These are phyloP conservation scores for Wickerhamomyces xylosicus DNA, from an alignment of 805 yeast species.

Conservation along the genomic window DNA sequence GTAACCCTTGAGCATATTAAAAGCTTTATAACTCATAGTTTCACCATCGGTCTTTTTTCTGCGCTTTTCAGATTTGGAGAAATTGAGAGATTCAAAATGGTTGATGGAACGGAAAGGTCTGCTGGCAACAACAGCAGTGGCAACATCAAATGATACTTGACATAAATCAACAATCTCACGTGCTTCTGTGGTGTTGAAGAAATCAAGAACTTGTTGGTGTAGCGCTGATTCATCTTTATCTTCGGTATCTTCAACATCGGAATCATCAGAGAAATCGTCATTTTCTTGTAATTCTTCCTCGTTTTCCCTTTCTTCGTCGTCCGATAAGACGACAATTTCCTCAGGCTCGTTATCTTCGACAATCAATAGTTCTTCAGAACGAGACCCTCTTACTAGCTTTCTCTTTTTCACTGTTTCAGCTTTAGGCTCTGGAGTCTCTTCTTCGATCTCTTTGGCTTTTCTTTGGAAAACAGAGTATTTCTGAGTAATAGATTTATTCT, in stretches of 20 bases:
- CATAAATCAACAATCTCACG: constrained; percentile 77
- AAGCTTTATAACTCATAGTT: constrained; percentile 60
- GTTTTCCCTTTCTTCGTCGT: constrained; percentile 17
- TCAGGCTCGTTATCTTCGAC: constrained; percentile 12
- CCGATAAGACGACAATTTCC: constrained; percentile 5
- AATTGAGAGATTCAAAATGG: constrained; percentile 47
- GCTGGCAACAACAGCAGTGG: constrained; percentile 46
- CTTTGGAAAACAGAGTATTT: constrained; percentile 22
- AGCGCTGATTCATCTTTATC: constrained; percentile 19
- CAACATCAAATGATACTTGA: constrained; percentile 55
- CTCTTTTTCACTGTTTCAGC: constrained; percentile 21
- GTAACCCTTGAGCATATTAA: constrained; percentile 71
- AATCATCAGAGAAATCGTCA: constrained; percentile 37
- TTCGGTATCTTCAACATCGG: constrained; percentile 33
- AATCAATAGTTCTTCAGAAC: constrained; percentile 9
- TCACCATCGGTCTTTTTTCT: constrained; percentile 57
- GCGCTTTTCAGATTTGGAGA: constrained; percentile 26
- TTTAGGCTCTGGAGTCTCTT: constrained; percentile 5
- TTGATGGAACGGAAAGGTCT: constrained; percentile 63
- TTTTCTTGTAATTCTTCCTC: constrained; percentile 35
- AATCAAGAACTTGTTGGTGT: constrained; percentile 48
- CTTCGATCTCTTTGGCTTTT: constrained; percentile 1
- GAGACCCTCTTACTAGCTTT: constrained; percentile 29
- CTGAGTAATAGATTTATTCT: constrained; percentile 26
- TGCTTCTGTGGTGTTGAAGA: constrained; percentile 67